phyloP scores from a whole-genome alignment of 2,329 filamentous ascomycete species.

The Aureobasidium lini region DNA sequence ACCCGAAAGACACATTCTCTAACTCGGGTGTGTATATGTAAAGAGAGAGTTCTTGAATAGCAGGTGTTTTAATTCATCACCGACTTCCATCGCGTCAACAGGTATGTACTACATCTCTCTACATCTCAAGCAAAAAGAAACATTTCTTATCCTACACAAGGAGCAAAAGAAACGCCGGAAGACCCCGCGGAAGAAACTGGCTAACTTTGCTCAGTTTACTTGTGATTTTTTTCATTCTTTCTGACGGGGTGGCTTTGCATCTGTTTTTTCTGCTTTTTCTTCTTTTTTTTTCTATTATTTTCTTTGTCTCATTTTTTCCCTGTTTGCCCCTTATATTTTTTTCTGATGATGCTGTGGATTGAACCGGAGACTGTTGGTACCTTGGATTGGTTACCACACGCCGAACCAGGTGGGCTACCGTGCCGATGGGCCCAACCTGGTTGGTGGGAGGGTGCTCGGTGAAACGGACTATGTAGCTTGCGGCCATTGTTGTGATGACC shows the following conservation, averaged over 20 bases:
- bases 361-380: background rate
- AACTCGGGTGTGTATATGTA: too few relatives aligned
- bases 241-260: background rate
- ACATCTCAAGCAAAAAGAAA: background rate
- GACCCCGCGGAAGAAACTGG: background rate
- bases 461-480: background rate
- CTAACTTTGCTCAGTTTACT: background rate
- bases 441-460: background rate
- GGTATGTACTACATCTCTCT: background rate
- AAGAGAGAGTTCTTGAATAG: background rate
- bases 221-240: background rate
- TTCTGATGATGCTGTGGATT: background rate
- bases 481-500: background rate
- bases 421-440: background rate
- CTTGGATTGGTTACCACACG: background rate
- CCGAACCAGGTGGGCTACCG: background rate
- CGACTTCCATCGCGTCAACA: background rate
- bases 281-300: background rate
- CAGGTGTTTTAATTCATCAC: background rate
- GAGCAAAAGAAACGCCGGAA: background rate
- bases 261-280: background rate
- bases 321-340: background rate
- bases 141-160: background rate
- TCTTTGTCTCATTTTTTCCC: background rate
- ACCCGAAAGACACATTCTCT: too few relatives aligned